phyloP scores from a whole-genome alignment of 2,329 filamentous ascomycete genomes.

The Trichoderma hamatum region DNA sequence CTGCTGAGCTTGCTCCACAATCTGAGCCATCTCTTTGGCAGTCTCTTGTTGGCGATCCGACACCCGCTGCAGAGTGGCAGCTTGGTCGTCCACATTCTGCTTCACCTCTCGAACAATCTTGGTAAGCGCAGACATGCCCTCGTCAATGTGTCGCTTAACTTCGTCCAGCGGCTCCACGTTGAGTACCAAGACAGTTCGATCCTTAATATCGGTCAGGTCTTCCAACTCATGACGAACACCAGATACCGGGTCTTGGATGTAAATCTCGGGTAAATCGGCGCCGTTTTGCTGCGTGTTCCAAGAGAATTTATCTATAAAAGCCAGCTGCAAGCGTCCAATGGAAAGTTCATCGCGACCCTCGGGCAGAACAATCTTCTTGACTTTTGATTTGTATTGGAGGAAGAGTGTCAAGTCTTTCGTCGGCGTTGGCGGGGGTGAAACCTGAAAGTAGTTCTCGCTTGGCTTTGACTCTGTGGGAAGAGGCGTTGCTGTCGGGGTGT shows the following conservation, averaged over 20 bases:
- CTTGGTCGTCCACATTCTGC: slow-evolving; percentile 81
- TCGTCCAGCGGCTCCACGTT: slow-evolving; percentile 94
- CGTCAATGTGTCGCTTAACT: slow-evolving; percentile 94
- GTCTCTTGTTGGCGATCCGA: slow-evolving; percentile 90
- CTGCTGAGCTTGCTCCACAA: slow-evolving; percentile 35
- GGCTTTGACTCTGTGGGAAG: slow-evolving; percentile 49
- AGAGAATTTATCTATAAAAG: slow-evolving; percentile 98
- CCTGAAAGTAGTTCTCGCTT: slow-evolving; percentile 57
- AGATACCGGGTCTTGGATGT: slow-evolving; percentile 94
- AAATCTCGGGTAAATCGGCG: slow-evolving; percentile 90
- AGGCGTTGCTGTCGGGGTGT: slow-evolving; percentile 28
- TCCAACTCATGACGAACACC: slow-evolving; percentile 97
- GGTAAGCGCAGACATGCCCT: slow-evolving; percentile 79
- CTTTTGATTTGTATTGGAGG: slow-evolving; percentile 92
- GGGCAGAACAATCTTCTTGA: slow-evolving; percentile 90
- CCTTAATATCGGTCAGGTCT: slow-evolving; percentile 89
- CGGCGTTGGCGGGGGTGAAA: slow-evolving; percentile 63
- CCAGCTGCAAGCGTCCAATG: slow-evolving; percentile 84
- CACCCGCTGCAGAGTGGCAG: slow-evolving; percentile 78
- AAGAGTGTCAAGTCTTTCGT: slow-evolving; percentile 92
- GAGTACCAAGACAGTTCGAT: slow-evolving; percentile 89
- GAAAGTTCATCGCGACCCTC: slow-evolving; percentile 85
- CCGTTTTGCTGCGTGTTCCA: slow-evolving; percentile 98
- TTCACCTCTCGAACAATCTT: slow-evolving; percentile 84
- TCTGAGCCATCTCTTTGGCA: slow-evolving; percentile 75